Evolutionary conservation across 2,329 filamentous ascomycete species (phyloP), one percentile per base, ranked within the genome.

Genomic region (Scytalidium lignicola): DNA sequence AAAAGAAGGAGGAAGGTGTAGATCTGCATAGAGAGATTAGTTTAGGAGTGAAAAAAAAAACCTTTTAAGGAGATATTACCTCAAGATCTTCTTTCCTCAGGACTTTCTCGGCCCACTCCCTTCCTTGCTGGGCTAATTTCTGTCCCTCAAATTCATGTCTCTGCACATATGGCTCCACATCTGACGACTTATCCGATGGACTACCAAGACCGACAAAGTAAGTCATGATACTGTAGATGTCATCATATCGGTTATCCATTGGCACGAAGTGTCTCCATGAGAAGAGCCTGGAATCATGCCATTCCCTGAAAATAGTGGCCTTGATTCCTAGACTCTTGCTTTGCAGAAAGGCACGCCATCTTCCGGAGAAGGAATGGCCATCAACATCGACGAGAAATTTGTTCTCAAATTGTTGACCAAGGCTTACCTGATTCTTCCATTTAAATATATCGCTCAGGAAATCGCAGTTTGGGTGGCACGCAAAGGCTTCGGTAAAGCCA

Each of bases 231-330:
- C 79, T 82, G 53, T 83, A 90, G 58, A 86, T 76, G 57, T 91
- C 88, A 29, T 78, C 70, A 59, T 84, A 90, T 1, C 82, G 78
- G 60, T 80, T 86, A 62, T 90, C 85, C 77, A 92, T 83, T 15
- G 88, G 88, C 2, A 90, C 83, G 58, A 88, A 92, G 66, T 93
- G 88, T 59, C 82, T 81, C 88, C 88, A 93, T 0, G 86, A 76
- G 2, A 89, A 72, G 1, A 92, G 72, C 2, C 88, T 75, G 41
- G 76, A 78, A 63, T 91, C 87, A 61, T 91, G 88, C 88, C 88
- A 93, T 64, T 93, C 88, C 18, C 79, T 76, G 68, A 84, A 93
- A 19, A 92, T 71, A 0, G 88, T 90, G 5, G 84, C 80, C 69
- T 92, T 93, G 68, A 93, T 80, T 0, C 85, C 85, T 8, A 91